phyloP scores from a whole-genome alignment of 192 early-diverging fungal species.

The Powellomyces hirtus region DNA sequence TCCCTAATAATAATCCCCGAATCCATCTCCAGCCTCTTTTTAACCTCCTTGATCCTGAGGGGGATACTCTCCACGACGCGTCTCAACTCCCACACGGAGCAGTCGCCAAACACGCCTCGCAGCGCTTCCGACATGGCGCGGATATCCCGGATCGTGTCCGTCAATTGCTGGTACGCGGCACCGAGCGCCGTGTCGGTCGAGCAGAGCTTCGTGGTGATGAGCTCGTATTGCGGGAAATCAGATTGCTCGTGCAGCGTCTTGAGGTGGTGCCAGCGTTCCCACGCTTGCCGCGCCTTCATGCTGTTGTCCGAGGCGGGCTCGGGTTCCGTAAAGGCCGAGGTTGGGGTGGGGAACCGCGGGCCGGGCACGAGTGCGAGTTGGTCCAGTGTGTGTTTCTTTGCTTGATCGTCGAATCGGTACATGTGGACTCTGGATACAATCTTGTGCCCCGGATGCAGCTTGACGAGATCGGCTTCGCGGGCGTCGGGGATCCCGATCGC shows the following conservation, averaged over 20 bases:
- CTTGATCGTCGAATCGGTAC: conserved; percentile 51
- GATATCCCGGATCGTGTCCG: conserved; percentile 48
- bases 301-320: conserved; percentile 40
- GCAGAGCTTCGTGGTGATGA: conserved; percentile 45
- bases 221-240: conserved; percentile 46
- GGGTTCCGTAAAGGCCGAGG: conserved; percentile 34
- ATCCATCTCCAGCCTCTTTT: conserved; percentile 37
- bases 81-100: conserved; percentile 37
- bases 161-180: conserved; percentile 34
- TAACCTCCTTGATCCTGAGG: conserved; percentile 42
- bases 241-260: conserved; percentile 43
- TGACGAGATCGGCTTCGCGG: background rate
- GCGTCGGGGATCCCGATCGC: conserved; percentile 46
- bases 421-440: conserved; percentile 26
- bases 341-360: conserved; percentile 39
- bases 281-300: conserved; percentile 42
- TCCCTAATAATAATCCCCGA: conserved; percentile 53
- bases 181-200: conserved; percentile 33
- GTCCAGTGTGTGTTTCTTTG: conserved; percentile 42
- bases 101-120: conserved; percentile 33
- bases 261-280: conserved; percentile 43
- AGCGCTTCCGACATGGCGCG: conserved; percentile 46
- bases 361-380: conserved; percentile 41
- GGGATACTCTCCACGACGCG: conserved; percentile 47
- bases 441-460: too few relatives aligned